Percentiles rank a stretch among this genome's conserved stretches.
Conservation (phyloP, 2,329 filamentous ascomycete species). For the Phaeosphaeriaceae sp. region DNA sequence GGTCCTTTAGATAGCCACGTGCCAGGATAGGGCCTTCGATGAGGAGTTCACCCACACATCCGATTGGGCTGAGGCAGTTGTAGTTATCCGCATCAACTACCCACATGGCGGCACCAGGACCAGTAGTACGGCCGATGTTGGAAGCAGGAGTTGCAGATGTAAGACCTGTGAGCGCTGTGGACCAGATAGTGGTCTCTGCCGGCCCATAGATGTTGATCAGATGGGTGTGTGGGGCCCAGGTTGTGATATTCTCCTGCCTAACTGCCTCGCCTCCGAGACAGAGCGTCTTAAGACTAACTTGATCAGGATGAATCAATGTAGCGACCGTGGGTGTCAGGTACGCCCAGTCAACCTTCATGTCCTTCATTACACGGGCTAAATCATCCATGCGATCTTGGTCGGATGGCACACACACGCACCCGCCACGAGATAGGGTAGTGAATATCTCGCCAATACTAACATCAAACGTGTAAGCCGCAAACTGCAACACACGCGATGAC, state of each 20-base stretch:
- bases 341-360: conserved; percentile 5
- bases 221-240: conserved; percentile 46
- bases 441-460: conserved; percentile 46
- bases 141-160: conserved; percentile 24
- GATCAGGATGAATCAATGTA: conserved; percentile 4
- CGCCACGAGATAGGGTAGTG: conserved; percentile 55
- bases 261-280: conserved; percentile 12
- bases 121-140: conserved; percentile 51
- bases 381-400: conserved; percentile 57
- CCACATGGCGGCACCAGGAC: conserved; percentile 48
- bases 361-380: conserved; percentile 36
- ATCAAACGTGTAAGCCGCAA: conserved; percentile 58
- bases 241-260: conserved; percentile 24
- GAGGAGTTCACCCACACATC: conserved; percentile 55
- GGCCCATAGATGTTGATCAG: conserved; percentile 51
- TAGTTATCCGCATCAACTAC: conserved; percentile 32
- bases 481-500: conserved; percentile 53
- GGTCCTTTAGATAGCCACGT: conserved; percentile 30
- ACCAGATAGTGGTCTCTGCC: conserved; percentile 44
- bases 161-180: conserved; percentile 31
- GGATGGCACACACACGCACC: conserved; percentile 59
- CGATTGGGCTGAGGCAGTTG: conserved; percentile 15
- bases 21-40: conserved; percentile 60
- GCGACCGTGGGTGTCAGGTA: conserved; percentile 7
- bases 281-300: conserved; percentile 4